These are phyloP conservation scores for Pythium inflatum DNA, from an alignment of 352 stramenopile genomes.

Conservation along the genomic window DNA sequence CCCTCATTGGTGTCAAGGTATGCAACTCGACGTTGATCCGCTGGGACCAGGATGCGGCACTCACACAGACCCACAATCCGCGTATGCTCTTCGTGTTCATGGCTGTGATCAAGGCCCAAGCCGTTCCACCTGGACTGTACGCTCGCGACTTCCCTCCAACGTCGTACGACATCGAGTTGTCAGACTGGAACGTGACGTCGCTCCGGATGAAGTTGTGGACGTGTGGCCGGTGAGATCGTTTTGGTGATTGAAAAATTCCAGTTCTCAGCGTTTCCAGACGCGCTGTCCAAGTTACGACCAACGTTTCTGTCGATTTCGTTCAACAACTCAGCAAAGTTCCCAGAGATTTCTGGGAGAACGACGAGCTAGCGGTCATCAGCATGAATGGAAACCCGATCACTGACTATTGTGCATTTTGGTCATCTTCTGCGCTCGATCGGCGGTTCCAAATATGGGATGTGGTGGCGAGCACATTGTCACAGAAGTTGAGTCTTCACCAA, in stretches of 20 bases:
- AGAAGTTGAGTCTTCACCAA: too few species aligned
- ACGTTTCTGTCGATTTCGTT: slow-evolving; percentile 19
- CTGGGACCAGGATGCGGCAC: slow-evolving; percentile 26
- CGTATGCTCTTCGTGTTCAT: slow-evolving; percentile 23
- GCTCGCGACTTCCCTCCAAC: slow-evolving; percentile 12
- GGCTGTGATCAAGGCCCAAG: slow-evolving; percentile 3
- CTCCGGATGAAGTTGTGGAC: slow-evolving; percentile 9
- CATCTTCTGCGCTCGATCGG: too few species aligned
- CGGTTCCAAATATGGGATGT: too few species aligned
- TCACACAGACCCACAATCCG: slow-evolving; percentile 27
- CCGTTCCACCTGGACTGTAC: slow-evolving; percentile 18
- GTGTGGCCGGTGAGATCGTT: slow-evolving; percentile 17
- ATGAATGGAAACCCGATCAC: slow-evolving; percentile 24
- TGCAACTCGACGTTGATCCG: slow-evolving; percentile 33
- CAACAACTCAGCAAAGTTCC: slow-evolving; percentile 30
- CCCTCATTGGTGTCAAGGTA: slow-evolving; percentile 28
- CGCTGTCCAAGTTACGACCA: slow-evolving; percentile 1
- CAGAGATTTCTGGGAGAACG: background rate
- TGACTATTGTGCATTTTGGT: too few species aligned
- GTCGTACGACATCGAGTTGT: slow-evolving; percentile 18
- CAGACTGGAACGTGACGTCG: slow-evolving; percentile 23
- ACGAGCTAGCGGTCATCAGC: slow-evolving; percentile 12
- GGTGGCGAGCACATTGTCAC: too few species aligned
- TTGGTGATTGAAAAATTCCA: slow-evolving; percentile 25
- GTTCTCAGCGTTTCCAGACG: slow-evolving; percentile 1